Percentiles rank a stretch among this genome's conserved stretches.
phyloP scores from a whole-genome alignment of 2,329 filamentous ascomycete genomes.

The Ilyonectria destructans region DNA sequence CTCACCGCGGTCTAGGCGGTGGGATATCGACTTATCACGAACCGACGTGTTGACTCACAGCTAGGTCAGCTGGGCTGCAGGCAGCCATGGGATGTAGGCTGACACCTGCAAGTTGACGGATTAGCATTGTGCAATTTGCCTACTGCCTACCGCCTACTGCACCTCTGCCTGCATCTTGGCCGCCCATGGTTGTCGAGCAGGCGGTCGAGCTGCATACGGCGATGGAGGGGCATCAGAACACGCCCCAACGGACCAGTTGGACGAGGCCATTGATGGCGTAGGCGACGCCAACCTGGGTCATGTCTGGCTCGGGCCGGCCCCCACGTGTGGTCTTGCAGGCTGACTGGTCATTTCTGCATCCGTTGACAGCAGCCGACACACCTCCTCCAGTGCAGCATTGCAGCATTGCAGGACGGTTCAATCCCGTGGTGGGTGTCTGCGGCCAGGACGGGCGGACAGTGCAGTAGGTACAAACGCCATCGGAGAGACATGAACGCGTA shows the following conservation, averaged over 20 bases:
- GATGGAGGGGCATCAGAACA: constrained; percentile 28
- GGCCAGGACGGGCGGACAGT: neutral
- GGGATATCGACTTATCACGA: neutral
- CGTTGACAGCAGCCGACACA: neutral
- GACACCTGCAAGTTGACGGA: constrained; percentile 35
- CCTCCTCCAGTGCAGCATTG: constrained; percentile 30
- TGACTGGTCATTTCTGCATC: constrained; percentile 46
- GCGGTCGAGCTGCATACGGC: constrained; percentile 36
- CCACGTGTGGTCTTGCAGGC: constrained; percentile 49
- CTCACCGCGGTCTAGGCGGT: constrained; percentile 40
- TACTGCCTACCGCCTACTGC: constrained; percentile 1
- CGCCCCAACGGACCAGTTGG: constrained; percentile 30
- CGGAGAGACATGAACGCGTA: neutral
- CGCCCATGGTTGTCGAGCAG: constrained; percentile 22
- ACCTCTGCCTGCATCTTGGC: constrained; percentile 25
- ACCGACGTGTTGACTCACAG: constrained; percentile 32
- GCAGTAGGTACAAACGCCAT: constrained; percentile 13
- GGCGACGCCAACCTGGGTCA: constrained; percentile 27
- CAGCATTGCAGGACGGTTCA: neutral
- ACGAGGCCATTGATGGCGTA: constrained; percentile 17
- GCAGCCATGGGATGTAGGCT: constrained; percentile 38
- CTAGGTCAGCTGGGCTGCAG: constrained; percentile 43
- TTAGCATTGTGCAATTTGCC: too few species aligned
- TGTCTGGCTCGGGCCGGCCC: constrained; percentile 50
- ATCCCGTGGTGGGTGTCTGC: constrained; percentile 12